These are phyloP conservation scores for Kodamaea sp. DNA, from an alignment of 1,139 yeast genomes.

Conservation along the genomic window DNA sequence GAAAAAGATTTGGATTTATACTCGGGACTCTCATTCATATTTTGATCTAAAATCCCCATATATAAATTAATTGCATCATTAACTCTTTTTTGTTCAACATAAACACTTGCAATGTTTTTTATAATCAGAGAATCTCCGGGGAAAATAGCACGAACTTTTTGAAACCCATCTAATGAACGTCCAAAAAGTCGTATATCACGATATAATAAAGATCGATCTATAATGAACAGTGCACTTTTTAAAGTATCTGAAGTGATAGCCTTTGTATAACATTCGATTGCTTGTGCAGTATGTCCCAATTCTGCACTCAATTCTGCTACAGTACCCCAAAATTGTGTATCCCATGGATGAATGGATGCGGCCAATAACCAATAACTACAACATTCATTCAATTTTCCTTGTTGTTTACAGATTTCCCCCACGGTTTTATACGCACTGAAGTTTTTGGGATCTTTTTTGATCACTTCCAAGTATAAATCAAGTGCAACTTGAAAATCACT, in stretches of 20 bases:
- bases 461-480: slow-evolving; percentile 64
- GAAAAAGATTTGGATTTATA: slow-evolving; percentile 15
- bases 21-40: slow-evolving; percentile 26
- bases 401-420: slow-evolving; percentile 76
- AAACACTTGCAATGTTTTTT: slow-evolving; percentile 71
- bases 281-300: slow-evolving; percentile 73
- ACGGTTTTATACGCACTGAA: slow-evolving; percentile 80
- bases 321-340: slow-evolving; percentile 77
- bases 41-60: slow-evolving; percentile 58
- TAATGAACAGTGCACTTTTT: slow-evolving; percentile 51
- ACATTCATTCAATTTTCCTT: slow-evolving; percentile 66
- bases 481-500: slow-evolving; percentile 66
- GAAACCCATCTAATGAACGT: slow-evolving; percentile 74
- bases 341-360: slow-evolving; percentile 76
- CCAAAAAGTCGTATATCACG: slow-evolving; percentile 60
- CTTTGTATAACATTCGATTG: slow-evolving; percentile 74
- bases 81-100: slow-evolving; percentile 69
- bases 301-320: slow-evolving; percentile 76
- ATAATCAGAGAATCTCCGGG: slow-evolving; percentile 64
- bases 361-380: slow-evolving; percentile 82
- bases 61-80: slow-evolving; percentile 82
- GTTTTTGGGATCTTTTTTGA: slow-evolving; percentile 71
- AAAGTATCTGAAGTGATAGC: slow-evolving; percentile 57
- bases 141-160: slow-evolving; percentile 53
- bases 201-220: slow-evolving; percentile 63